Evolutionary conservation across 352 stramenopile genomes (phyloP).

Genomic region (Phytopythium chamaehyphon): DNA sequence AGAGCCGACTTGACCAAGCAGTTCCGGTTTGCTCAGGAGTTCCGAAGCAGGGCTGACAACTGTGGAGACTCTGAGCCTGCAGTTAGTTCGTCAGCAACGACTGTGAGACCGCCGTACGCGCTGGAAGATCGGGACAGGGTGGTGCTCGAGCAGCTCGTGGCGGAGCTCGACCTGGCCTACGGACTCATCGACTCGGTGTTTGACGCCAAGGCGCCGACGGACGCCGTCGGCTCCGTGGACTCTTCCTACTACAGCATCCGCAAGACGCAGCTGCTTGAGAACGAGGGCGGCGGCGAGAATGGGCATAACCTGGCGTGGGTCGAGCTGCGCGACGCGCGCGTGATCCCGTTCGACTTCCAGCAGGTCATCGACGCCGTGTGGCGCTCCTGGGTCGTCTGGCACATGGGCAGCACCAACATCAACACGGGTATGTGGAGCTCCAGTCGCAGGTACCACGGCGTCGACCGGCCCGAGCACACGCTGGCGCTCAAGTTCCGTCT

Average conservation of each 20-base stretch:
- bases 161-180: slow-evolving; percentile 21
- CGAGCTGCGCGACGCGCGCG: slow-evolving; percentile 21
- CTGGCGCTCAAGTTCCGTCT: slow-evolving; percentile 31
- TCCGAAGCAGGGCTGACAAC: neutral
- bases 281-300: neutral
- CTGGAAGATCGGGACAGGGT: slow-evolving; percentile 17
- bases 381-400: slow-evolving; percentile 30
- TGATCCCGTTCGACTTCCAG: slow-evolving; percentile 25
- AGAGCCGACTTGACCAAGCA: slow-evolving; percentile 13
- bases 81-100: neutral
- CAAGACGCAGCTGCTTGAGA: slow-evolving; percentile 9
- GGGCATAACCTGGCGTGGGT: slow-evolving; percentile 2
- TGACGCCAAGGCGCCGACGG: slow-evolving; percentile 3
- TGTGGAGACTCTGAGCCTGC: neutral
- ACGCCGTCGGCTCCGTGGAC: slow-evolving; percentile 4
- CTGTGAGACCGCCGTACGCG: slow-evolving; percentile 1
- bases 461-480: slow-evolving; percentile 25
- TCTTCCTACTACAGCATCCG: slow-evolving; percentile 11
- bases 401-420: slow-evolving; percentile 23
- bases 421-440: slow-evolving; percentile 7
- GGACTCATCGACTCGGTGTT: slow-evolving; percentile 14
- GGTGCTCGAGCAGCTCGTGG: slow-evolving; percentile 24
- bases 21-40: slow-evolving; percentile 1
- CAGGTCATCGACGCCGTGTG: slow-evolving; percentile 20
- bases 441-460: slow-evolving; percentile 16